phyloP scores from a whole-genome alignment of 1,139 yeast genomes.

The Yamadazyma jaroonii region DNA sequence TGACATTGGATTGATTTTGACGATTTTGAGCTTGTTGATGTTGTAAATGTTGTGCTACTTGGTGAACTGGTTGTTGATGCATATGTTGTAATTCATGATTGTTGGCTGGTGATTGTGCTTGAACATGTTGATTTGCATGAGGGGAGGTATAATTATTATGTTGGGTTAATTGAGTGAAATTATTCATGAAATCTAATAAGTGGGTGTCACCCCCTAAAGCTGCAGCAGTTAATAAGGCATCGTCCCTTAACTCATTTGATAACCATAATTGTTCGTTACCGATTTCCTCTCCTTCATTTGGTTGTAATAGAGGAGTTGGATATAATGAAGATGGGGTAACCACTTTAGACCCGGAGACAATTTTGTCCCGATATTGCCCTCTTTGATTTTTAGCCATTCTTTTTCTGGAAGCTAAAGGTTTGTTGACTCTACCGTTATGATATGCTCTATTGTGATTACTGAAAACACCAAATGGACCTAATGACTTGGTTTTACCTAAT shows the following conservation, averaged over 20 bases:
- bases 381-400: background rate
- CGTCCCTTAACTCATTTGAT: conserved; percentile 67
- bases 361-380: background rate
- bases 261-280: conserved; percentile 54
- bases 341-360: conserved; percentile 1
- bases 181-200: conserved; percentile 52
- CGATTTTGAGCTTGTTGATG: conserved; percentile 6
- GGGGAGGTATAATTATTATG: background rate
- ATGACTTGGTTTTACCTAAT: conserved; percentile 50
- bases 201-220: conserved; percentile 66
- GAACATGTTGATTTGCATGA: background rate
- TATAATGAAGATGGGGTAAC: conserved; percentile 5
- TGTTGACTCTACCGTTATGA: background rate
- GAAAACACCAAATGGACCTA: conserved; percentile 88
- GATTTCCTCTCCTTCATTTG: conserved; percentile 11
- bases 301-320: conserved; percentile 9
- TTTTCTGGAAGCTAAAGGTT: background rate
- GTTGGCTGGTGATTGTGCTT: background rate
- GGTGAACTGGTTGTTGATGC: conserved; percentile 2
- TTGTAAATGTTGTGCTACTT: conserved; percentile 7
- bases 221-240: conserved; percentile 70
- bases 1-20: conserved; percentile 3
- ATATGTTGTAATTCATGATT: background rate
- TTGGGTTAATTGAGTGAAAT: conserved; percentile 10
- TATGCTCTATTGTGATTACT: conserved; percentile 4